Conservation (phyloP, 164 flowering plant species). For the Tetrastigma voinierianum region DNA sequence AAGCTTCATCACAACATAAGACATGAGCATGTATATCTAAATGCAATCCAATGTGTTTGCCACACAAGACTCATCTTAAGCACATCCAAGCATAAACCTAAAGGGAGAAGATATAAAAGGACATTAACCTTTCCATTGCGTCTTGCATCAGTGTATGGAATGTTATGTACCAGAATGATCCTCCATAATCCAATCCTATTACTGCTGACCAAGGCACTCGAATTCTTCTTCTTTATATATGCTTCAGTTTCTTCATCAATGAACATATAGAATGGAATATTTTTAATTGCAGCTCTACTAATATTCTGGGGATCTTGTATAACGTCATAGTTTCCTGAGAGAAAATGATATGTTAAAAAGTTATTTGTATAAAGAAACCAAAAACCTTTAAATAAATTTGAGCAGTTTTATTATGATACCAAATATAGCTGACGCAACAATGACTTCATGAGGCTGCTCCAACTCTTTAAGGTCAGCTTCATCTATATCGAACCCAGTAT, state of each 20-base stretch:
- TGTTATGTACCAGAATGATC: conserved; percentile 71
- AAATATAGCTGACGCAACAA: conserved; percentile 62
- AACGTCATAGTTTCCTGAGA: conserved; percentile 79
- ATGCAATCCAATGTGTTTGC: too few species aligned
- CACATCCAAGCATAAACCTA: not conserved
- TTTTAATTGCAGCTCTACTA: conserved; percentile 57
- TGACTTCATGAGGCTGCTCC: conserved; percentile 34
- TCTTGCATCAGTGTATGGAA: conserved; percentile 80
- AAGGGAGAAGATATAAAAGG: not conserved
- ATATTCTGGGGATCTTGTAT: conserved; percentile 80
- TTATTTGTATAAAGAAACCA: conserved; percentile 1
- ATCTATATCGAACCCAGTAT: conserved; percentile 42
- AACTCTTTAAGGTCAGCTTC: conserved; percentile 36
- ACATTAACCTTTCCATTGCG: conserved; percentile 82
- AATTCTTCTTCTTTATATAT: conserved; percentile 67
- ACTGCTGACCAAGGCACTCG: conserved; percentile 41
- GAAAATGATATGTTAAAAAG: conserved; percentile 11
- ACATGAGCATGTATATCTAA: too few species aligned
- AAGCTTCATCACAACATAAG: too few species aligned
- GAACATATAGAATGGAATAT: conserved; percentile 82
- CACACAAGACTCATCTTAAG: not conserved
- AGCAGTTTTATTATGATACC: conserved; percentile 37
- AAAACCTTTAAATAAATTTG: not conserved
- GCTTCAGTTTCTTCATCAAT: conserved; percentile 90
- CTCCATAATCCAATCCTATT: conserved; percentile 85